These are phyloP conservation scores for Persicaria tinctoria DNA, from an alignment of 148 eudicot genomes.

Conservation along the genomic window DNA sequence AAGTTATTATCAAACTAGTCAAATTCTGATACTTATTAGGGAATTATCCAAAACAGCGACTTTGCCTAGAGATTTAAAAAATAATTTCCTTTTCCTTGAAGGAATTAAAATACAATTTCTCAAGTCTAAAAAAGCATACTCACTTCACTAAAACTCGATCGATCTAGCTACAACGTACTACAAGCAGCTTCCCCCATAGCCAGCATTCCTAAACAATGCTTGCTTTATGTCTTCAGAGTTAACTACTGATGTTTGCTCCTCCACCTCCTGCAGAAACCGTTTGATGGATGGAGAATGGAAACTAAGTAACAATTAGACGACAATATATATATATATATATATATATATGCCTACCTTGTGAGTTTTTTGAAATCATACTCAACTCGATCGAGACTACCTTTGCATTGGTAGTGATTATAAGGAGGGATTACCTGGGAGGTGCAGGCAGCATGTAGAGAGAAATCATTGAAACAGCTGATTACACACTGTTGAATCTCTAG, in stretches of 20 bases:
- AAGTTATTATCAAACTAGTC: too few relatives aligned
- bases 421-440: constrained; percentile 39
- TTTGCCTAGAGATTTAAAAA: too few relatives aligned
- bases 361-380: too few relatives aligned
- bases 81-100: too few relatives aligned
- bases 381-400: too few relatives aligned
- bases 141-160: neutral
- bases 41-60: too few relatives aligned
- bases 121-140: too few relatives aligned
- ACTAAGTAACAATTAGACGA: too few relatives aligned
- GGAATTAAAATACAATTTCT: too few relatives aligned
- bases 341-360: too few relatives aligned
- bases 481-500: constrained; percentile 73
- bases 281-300: neutral
- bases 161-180: constrained; percentile 8
- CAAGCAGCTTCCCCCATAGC: constrained; percentile 82
- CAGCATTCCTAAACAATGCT: constrained; percentile 71
- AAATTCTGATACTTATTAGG: too few relatives aligned
- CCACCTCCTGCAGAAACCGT: constrained; percentile 30
- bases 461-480: constrained; percentile 67
- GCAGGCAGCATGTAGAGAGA: constrained; percentile 58
- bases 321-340: too few relatives aligned
- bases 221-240: constrained; percentile 77
- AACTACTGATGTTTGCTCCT: constrained; percentile 42
- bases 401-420: neutral